A percentile compares a stretch with the other conserved stretches of the same genome.
These are phyloP conservation scores for Fusarium vanettenii DNA, from an alignment of 2,329 filamentous ascomycete genomes.

Conservation along the genomic window DNA sequence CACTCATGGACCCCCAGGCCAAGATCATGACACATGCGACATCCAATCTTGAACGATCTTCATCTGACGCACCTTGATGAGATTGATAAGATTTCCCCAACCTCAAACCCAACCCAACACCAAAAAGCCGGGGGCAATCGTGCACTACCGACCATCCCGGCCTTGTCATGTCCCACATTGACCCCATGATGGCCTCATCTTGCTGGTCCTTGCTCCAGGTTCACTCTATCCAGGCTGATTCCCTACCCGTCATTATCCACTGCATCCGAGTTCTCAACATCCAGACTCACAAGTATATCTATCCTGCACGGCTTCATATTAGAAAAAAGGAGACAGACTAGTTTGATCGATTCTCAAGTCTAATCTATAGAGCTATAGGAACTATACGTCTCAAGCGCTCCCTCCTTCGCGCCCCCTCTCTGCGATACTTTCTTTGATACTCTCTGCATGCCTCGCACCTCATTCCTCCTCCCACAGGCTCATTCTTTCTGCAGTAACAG, in stretches of 20 bases:
- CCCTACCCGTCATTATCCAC: neutral
- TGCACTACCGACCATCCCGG: conserved; percentile 20
- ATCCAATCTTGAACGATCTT: conserved; percentile 29
- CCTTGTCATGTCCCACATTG: conserved; percentile 27
- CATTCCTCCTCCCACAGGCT: neutral
- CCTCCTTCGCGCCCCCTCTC: no score
- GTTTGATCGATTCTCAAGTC: neutral
- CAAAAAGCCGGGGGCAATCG: conserved; percentile 25
- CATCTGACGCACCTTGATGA: conserved; percentile 42
- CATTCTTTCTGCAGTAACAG: neutral
- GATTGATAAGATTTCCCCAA: conserved; percentile 44
- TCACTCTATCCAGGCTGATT: neutral
- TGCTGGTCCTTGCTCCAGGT: neutral
- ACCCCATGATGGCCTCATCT: conserved; percentile 18
- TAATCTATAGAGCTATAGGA: neutral
- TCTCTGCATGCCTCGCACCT: no score
- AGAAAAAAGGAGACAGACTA: neutral
- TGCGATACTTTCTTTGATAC: no score
- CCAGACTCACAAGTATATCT: neutral
- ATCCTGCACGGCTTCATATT: neutral
- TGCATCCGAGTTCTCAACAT: neutral
- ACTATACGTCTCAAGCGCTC: neutral
- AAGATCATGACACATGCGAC: neutral
- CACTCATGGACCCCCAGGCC: neutral
- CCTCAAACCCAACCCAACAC: conserved; percentile 8